Evolutionary conservation across 73 alveolate species (phyloP).

Genomic region (Paramecium pentaurelia): DNA sequence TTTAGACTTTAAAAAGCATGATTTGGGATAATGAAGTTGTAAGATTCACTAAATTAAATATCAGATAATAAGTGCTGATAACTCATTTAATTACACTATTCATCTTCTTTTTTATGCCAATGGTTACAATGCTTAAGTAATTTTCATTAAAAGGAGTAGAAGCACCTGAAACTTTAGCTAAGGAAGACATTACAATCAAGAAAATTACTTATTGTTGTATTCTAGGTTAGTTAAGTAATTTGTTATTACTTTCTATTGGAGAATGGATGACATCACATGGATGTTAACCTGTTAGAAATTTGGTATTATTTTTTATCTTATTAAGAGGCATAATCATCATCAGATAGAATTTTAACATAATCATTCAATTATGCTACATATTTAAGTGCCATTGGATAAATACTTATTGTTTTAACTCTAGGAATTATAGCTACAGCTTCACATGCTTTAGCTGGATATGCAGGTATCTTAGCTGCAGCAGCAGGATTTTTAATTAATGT

Average conservation of each 20-base stretch:
- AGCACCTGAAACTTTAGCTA: background rate
- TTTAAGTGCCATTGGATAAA: background rate
- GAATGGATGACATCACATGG: slow-evolving; percentile 53
- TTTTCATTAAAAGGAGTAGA: background rate
- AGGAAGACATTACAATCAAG: background rate
- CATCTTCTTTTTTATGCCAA: slow-evolving; percentile 1
- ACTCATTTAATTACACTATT: background rate
- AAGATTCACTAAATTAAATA: background rate
- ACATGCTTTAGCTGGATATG: slow-evolving; percentile 28
- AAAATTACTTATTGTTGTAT: background rate
- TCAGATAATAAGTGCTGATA: background rate
- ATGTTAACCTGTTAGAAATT: slow-evolving; percentile 33
- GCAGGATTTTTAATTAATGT: slow-evolving; percentile 1
- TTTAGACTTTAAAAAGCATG: background rate
- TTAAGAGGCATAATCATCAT: slow-evolving; percentile 4
- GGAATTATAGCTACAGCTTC: slow-evolving; percentile 20
- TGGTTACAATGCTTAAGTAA: background rate
- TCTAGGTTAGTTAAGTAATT: background rate
- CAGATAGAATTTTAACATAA: background rate
- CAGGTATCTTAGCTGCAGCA: slow-evolving; percentile 27
- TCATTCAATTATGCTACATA: background rate
- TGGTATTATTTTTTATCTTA: background rate
- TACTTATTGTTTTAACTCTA: background rate
- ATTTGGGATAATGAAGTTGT: background rate
- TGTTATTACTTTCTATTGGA: background rate